A percentile compares a stretch with the other conserved stretches of the same genome.
Conservation (phyloP, 768 basidiomycete genomes). For the Boletus insuetus region DNA sequence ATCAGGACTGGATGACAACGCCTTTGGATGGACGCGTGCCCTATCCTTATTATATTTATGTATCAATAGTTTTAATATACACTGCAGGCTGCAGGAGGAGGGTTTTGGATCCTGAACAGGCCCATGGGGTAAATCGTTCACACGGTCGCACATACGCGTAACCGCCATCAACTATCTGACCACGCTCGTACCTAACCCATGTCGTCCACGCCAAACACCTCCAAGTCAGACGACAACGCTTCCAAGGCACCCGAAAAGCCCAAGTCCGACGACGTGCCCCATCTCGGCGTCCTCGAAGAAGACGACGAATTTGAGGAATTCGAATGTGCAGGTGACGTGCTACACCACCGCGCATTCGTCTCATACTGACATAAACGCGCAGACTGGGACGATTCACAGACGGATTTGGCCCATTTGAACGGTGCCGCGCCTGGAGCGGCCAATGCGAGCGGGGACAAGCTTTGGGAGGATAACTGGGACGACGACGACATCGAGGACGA, state of each 20-base stretch:
- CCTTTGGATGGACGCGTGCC: constrained; percentile 8
- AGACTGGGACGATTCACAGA: constrained; percentile 90
- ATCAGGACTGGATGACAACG: background rate
- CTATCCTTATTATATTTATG: constrained; percentile 37
- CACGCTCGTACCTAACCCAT: constrained; percentile 20
- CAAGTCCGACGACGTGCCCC: constrained; percentile 48
- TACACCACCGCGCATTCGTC: background rate
- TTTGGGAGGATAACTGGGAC: constrained; percentile 99
- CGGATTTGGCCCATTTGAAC: constrained; percentile 75
- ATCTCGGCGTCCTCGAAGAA: constrained; percentile 90
- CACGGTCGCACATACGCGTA: constrained; percentile 21
- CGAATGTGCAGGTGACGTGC: constrained; percentile 63
- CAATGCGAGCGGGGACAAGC: constrained; percentile 79
- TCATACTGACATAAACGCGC: background rate
- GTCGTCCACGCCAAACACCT: constrained; percentile 46
- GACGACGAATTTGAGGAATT: constrained; percentile 99
- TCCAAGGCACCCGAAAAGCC: constrained; percentile 36
- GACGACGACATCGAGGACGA: constrained; percentile 99
- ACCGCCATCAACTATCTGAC: background rate
- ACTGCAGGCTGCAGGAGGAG: constrained; percentile 2
- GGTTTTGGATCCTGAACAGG: background rate
- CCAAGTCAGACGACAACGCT: constrained; percentile 38
- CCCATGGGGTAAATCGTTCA: constrained; percentile 5
- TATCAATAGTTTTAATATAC: constrained; percentile 1
- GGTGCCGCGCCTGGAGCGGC: constrained; percentile 73